These are phyloP conservation scores for Ceratobasidium sp. DNA, from an alignment of 1,284 basidiomycete species.

Conservation along the genomic window DNA sequence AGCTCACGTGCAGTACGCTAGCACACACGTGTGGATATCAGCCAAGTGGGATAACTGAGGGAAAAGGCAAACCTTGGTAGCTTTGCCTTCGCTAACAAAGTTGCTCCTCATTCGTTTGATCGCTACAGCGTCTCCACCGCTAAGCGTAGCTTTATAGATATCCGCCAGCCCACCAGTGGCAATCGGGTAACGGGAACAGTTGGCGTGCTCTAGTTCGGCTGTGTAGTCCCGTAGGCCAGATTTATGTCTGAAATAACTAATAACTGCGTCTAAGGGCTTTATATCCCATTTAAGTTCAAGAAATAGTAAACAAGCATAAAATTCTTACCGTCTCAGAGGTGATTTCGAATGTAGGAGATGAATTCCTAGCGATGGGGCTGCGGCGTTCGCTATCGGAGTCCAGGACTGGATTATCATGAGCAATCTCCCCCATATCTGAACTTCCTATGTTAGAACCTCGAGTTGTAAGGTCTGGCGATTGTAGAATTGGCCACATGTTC, in stretches of 20 bases:
- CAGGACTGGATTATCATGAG: too few species aligned
- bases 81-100: not conserved
- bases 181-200: not conserved
- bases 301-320: too few species aligned
- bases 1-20: slow-evolving; percentile 7
- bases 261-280: not conserved
- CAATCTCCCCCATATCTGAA: too few species aligned
- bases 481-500: too few species aligned
- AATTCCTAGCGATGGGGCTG: too few species aligned
- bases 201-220: not conserved
- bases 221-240: not conserved
- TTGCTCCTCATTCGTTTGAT: not conserved
- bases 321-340: too few species aligned
- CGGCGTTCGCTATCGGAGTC: too few species aligned
- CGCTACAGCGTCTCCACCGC: not conserved
- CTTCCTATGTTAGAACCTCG: too few species aligned
- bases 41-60: not conserved
- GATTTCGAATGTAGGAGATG: too few species aligned
- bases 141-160: not conserved
- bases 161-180: not conserved
- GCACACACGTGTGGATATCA: too few species aligned
- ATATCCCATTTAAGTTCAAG: too few species aligned
- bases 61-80: not conserved
- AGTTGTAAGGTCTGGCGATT: too few species aligned
- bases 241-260: not conserved